Conservation (phyloP, 2,329 filamentous ascomycete genomes). For the Mycosphaerella sp. region DNA sequence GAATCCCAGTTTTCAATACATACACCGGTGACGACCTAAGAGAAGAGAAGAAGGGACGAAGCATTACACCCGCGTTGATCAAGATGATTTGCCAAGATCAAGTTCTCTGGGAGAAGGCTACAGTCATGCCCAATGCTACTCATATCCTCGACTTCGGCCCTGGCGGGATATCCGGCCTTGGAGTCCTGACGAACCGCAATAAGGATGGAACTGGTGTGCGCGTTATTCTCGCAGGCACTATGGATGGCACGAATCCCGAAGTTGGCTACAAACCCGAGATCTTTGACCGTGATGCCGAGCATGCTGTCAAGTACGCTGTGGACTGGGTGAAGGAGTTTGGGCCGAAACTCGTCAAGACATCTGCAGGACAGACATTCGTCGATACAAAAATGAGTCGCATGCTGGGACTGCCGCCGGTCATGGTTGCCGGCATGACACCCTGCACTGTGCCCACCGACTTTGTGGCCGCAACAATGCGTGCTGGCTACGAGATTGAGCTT, state of each 20-base stretch:
- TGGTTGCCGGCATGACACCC: slow-evolving; percentile 93
- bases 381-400: slow-evolving; percentile 94
- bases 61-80: slow-evolving; percentile 79
- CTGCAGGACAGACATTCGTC: slow-evolving; percentile 80
- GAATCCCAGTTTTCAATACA: slow-evolving; percentile 84
- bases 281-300: slow-evolving; percentile 91
- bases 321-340: slow-evolving; percentile 98
- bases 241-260: slow-evolving; percentile 82
- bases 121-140: slow-evolving; percentile 80
- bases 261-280: slow-evolving; percentile 97
- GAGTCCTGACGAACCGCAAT: slow-evolving; percentile 94
- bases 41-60: slow-evolving; percentile 56
- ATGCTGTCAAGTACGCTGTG: slow-evolving; percentile 88
- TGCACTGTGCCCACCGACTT: slow-evolving; percentile 87
- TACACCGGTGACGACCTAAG: slow-evolving; percentile 82
- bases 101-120: slow-evolving; percentile 95
- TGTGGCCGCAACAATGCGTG: slow-evolving; percentile 85
- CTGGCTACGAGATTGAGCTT: slow-evolving; percentile 89
- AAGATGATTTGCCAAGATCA: slow-evolving; percentile 91
- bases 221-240: slow-evolving; percentile 88
- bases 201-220: slow-evolving; percentile 98
- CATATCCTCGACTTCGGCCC: slow-evolving; percentile 97
- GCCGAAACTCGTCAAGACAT: slow-evolving; percentile 84
- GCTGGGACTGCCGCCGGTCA: slow-evolving; percentile 74
- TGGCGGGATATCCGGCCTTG: slow-evolving; percentile 91